Evolutionary conservation across 768 basidiomycete species (phyloP).

Genomic region (Naematelia encephala): DNA sequence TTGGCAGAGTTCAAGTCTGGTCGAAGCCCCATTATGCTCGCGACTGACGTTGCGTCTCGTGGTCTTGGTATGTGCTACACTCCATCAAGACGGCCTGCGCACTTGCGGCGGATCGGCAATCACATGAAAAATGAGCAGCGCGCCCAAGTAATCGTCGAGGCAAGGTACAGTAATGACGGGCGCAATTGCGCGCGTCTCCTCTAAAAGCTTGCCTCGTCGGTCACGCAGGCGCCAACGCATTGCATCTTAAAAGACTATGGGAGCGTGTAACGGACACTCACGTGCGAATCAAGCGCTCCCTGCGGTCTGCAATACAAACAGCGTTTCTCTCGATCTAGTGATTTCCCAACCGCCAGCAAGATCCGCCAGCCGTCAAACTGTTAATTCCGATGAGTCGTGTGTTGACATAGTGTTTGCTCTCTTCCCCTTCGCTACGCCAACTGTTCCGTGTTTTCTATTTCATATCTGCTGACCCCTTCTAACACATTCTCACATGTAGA

Average conservation of each 20-base stretch:
- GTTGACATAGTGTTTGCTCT: slow-evolving; percentile 3
- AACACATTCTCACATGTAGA: slow-evolving; percentile 56
- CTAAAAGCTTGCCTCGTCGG: background rate
- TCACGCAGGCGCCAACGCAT: background rate
- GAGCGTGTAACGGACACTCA: background rate
- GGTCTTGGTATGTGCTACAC: slow-evolving; percentile 86
- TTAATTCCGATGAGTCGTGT: slow-evolving; percentile 2
- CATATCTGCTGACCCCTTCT: slow-evolving; percentile 11
- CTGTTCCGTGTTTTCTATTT: slow-evolving; percentile 2
- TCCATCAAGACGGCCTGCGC: slow-evolving; percentile 15
- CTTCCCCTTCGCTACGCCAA: background rate
- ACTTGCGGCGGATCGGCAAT: slow-evolving; percentile 18
- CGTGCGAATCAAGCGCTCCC: background rate
- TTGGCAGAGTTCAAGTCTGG: slow-evolving; percentile 97
- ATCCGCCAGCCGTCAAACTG: background rate
- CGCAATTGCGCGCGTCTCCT: no score
- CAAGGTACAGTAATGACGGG: background rate
- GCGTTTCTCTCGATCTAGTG: background rate
- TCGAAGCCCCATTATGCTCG: slow-evolving; percentile 93
- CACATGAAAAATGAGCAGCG: slow-evolving; percentile 1
- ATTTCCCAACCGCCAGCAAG: slow-evolving; percentile 1
- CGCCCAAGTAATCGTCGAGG: background rate
- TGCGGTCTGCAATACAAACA: background rate
- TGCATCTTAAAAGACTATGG: background rate
- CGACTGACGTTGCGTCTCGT: slow-evolving; percentile 98